phyloP scores from a whole-genome alignment of 352 stramenopile species.

The Phytophthora pseudosyringae region DNA sequence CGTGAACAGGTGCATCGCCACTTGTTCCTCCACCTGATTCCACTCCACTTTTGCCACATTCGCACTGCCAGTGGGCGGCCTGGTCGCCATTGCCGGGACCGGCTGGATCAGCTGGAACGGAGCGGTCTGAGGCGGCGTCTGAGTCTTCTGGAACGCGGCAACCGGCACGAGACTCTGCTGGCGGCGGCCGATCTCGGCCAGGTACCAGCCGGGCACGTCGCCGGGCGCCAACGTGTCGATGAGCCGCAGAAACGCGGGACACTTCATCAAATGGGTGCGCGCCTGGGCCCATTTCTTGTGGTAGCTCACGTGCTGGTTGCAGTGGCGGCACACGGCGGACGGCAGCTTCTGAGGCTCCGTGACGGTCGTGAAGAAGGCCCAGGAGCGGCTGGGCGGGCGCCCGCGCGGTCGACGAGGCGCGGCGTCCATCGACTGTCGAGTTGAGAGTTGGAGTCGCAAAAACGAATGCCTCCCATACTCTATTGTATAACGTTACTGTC shows the following conservation, averaged over 20 bases:
- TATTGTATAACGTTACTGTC: too few relatives aligned
- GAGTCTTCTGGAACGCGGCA: not conserved
- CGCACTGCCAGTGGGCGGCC: not conserved
- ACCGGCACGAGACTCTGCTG: constrained; percentile 14
- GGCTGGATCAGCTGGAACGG: constrained; percentile 32
- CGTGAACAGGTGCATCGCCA: constrained; percentile 48
- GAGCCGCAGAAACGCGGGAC: constrained; percentile 48
- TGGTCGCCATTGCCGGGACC: not conserved
- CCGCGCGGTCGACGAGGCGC: constrained; percentile 34
- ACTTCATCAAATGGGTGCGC: constrained; percentile 65
- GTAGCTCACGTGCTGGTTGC: constrained; percentile 45
- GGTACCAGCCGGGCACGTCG: constrained; percentile 62
- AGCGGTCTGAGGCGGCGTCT: constrained; percentile 3
- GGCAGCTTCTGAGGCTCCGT: constrained; percentile 55
- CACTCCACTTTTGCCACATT: constrained; percentile 15
- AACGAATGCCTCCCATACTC: too few relatives aligned
- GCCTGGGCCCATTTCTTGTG: constrained; percentile 74
- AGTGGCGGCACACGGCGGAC: constrained; percentile 59
- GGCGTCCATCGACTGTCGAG: too few relatives aligned
- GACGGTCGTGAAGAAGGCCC: constrained; percentile 59
- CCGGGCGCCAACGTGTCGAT: constrained; percentile 36
- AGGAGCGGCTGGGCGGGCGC: constrained; percentile 53
- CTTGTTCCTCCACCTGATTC: constrained; percentile 29
- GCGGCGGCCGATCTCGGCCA: constrained; percentile 46
- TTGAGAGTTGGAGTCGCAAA: too few relatives aligned